Conservation (phyloP, 352 stramenopile genomes). For the Blastocystis sp. region DNA sequence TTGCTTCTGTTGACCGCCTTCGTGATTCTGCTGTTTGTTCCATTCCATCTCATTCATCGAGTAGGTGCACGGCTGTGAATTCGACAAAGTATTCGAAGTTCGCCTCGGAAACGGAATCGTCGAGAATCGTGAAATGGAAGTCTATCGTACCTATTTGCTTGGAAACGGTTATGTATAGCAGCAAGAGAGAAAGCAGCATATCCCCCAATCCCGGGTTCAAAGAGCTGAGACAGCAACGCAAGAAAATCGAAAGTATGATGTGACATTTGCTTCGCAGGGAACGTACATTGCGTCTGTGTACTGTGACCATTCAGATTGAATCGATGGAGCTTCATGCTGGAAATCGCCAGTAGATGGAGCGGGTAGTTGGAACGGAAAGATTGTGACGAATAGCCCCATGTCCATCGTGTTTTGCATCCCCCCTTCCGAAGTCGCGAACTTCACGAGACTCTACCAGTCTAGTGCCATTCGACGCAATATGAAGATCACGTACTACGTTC, state of each 20-base stretch:
- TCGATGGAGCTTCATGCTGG: conserved; percentile 59
- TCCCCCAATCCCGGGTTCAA: no score
- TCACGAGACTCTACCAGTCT: background rate
- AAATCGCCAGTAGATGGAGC: conserved; percentile 30
- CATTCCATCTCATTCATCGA: background rate
- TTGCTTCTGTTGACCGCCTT: background rate
- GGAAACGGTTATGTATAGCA: background rate
- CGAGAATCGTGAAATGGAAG: background rate
- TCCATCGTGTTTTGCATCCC: conserved; percentile 46
- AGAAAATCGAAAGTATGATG: no score
- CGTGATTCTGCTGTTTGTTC: background rate
- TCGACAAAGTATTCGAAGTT: no score
- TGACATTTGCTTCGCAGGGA: conserved; percentile 62
- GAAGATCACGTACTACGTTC: conserved; percentile 15
- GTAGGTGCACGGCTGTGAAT: no score
- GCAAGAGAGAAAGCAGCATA: no score
- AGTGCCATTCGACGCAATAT: conserved; percentile 16
- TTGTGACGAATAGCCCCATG: conserved; percentile 1
- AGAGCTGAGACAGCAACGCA: no score
- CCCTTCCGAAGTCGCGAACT: background rate
- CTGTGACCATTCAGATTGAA: conserved; percentile 40
- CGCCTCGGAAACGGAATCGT: background rate
- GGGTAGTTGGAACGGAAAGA: background rate
- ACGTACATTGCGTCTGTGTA: background rate
- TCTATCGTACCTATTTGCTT: background rate